Evolutionary conservation across 371 early-diverging fungal genomes (phyloP).

Genomic region (Enterocytospora artemiae): DNA sequence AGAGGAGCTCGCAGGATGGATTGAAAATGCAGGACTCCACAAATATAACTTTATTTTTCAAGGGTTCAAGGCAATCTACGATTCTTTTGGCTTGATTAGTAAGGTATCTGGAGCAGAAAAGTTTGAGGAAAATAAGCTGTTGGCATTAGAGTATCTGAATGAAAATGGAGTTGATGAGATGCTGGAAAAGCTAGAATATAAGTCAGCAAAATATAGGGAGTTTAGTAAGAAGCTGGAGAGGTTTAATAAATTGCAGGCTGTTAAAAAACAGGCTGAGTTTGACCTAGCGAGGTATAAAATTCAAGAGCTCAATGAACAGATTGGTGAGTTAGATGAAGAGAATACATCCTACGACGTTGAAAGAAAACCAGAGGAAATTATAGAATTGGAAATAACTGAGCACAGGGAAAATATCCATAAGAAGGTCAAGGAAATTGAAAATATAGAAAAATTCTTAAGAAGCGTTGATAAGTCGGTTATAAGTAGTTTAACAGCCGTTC

Average conservation of each 20-base stretch:
- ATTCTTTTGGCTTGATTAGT: conserved; percentile 77
- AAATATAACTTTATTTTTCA: conserved; percentile 93
- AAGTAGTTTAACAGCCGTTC: too few relatives aligned
- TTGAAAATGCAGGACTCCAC: conserved; percentile 92
- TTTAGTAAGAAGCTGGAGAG: conserved; percentile 71
- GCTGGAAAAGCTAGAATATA: conserved; percentile 71
- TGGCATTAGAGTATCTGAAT: conserved; percentile 75
- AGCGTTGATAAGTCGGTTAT: background rate
- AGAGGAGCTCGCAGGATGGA: conserved; percentile 74
- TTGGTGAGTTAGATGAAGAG: conserved; percentile 40
- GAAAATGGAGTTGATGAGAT: conserved; percentile 74
- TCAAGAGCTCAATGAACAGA: conserved; percentile 58
- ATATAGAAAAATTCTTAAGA: background rate
- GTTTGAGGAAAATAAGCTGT: conserved; percentile 81
- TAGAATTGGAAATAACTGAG: conserved; percentile 9
- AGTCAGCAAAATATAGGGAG: conserved; percentile 72
- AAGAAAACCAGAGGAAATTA: conserved; percentile 59
- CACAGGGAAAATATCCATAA: conserved; percentile 2
- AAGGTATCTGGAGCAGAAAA: conserved; percentile 92
- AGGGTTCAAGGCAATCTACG: conserved; percentile 75
- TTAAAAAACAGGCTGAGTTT: conserved; percentile 57
- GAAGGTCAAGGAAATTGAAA: background rate
- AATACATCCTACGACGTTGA: conserved; percentile 41
- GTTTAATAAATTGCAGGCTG: conserved; percentile 56
- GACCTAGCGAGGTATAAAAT: conserved; percentile 61